These are phyloP conservation scores for Leccinum disarticulatum DNA, from an alignment of 768 basidiomycete species.

Conservation along the genomic window DNA sequence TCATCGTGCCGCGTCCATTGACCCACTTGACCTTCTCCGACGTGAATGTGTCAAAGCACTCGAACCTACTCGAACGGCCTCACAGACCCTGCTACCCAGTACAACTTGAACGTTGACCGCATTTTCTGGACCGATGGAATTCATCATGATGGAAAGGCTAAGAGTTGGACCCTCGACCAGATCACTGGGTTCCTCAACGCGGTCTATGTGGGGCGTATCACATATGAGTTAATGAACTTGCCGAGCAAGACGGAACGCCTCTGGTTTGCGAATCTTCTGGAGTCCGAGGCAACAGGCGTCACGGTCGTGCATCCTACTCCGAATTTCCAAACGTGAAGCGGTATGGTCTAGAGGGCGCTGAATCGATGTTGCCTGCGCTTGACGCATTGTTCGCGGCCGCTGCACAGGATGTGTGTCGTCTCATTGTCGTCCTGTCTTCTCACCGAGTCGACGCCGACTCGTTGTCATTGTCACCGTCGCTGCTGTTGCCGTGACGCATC, in stretches of 20 bases:
- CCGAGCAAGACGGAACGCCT: slow-evolving; percentile 81
- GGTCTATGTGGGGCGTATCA: slow-evolving; percentile 82
- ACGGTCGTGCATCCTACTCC: slow-evolving; percentile 25
- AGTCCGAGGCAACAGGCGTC: slow-evolving; percentile 43
- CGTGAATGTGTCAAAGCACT: slow-evolving; percentile 80
- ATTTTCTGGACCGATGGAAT: slow-evolving; percentile 66
- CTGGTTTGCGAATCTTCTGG: slow-evolving; percentile 87
- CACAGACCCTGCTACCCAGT: slow-evolving; percentile 47
- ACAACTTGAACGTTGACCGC: slow-evolving; percentile 62
- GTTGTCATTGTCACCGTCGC: too few relatives aligned
- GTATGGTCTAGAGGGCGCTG: slow-evolving; percentile 89
- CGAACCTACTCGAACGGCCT: slow-evolving; percentile 73
- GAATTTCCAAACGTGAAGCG: slow-evolving; percentile 86
- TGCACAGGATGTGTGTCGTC: slow-evolving; percentile 45
- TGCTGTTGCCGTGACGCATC: too few relatives aligned
- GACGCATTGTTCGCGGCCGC: slow-evolving; percentile 73
- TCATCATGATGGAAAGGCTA: slow-evolving; percentile 20
- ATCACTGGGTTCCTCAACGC: slow-evolving; percentile 68
- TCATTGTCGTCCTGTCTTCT: too few relatives aligned
- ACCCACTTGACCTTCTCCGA: slow-evolving; percentile 85
- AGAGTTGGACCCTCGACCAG: slow-evolving; percentile 66
- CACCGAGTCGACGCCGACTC: too few relatives aligned
- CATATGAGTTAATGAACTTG: slow-evolving; percentile 92
- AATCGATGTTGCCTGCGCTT: slow-evolving; percentile 89
- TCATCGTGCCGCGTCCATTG: slow-evolving; percentile 82